phyloP scores from a whole-genome alignment of 2,329 filamentous ascomycete species.

The Colletotrichum cereale region DNA sequence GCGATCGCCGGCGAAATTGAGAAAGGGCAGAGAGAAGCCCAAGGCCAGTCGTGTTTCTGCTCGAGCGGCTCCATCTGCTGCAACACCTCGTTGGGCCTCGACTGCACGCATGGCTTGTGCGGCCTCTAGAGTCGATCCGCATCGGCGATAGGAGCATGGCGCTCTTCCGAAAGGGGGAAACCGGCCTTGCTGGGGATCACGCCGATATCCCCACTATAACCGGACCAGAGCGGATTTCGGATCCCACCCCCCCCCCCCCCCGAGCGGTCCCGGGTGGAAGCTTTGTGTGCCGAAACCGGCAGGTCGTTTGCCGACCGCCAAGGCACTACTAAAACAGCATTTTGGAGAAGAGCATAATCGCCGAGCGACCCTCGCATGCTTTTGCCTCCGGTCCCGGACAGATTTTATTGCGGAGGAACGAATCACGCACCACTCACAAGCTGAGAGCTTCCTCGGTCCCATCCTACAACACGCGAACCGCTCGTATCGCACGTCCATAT shows the following conservation, averaged over 20 bases:
- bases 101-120: slow-evolving; percentile 48
- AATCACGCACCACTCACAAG: background rate
- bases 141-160: background rate
- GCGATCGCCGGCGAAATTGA: slow-evolving; percentile 6
- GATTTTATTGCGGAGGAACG: background rate
- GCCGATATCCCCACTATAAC: background rate
- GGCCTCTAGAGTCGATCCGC: slow-evolving; percentile 42
- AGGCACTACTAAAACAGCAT: background rate
- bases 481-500: background rate
- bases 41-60: slow-evolving; percentile 44
- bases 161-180: background rate
- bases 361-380: background rate
- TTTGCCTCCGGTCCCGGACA: background rate
- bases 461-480: background rate
- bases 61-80: slow-evolving; percentile 48
- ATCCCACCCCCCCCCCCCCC: no score
- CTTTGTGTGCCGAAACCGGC: background rate
- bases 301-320: background rate
- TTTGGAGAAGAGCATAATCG: background rate
- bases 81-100: slow-evolving; percentile 40
- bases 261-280: no score
- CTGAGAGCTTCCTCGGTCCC: background rate
- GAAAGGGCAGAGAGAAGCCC: slow-evolving; percentile 11
- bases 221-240: background rate
- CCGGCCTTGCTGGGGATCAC: background rate